Conservation (phyloP, 495 filamentous ascomycete species). For the Podospora pseudocomata region DNA sequence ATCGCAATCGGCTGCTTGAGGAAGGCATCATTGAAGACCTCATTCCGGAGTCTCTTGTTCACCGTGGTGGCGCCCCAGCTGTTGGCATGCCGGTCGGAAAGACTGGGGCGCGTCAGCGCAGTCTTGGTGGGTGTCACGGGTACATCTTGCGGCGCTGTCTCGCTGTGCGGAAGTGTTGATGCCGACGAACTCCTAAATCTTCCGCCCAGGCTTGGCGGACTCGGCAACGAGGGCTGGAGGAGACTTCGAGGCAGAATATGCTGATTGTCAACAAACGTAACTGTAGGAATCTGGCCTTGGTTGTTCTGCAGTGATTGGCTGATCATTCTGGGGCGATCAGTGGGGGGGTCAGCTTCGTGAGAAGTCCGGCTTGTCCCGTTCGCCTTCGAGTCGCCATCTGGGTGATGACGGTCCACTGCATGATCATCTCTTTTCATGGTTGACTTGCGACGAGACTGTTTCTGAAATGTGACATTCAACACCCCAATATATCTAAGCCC, state of each 20-base stretch:
- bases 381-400: constrained; percentile 14
- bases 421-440: constrained; percentile 44
- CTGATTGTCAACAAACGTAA: constrained; percentile 91
- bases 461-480: constrained; percentile 93
- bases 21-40: constrained; percentile 94
- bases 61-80: constrained; percentile 97
- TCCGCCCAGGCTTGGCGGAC: constrained; percentile 16
- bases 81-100: constrained; percentile 53
- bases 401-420: constrained; percentile 19
- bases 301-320: constrained; percentile 65
- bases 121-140: constrained; percentile 5
- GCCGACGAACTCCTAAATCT: constrained; percentile 38
- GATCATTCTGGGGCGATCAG: constrained; percentile 57
- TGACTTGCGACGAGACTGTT: constrained; percentile 67
- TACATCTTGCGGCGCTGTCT: constrained; percentile 1
- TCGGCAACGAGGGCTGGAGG: constrained; percentile 42
- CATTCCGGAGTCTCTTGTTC: constrained; percentile 80
- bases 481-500: constrained; percentile 84
- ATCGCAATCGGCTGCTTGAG: constrained; percentile 69
- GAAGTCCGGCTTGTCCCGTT: constrained; percentile 19
- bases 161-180: constrained; percentile 22
- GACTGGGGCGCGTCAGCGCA: constrained; percentile 32
- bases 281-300: constrained; percentile 67
- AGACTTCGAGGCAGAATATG: constrained; percentile 89
- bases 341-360: constrained; percentile 7